phyloP scores from a whole-genome alignment of 495 filamentous ascomycete genomes.

The Sordaria brevicollis region DNA sequence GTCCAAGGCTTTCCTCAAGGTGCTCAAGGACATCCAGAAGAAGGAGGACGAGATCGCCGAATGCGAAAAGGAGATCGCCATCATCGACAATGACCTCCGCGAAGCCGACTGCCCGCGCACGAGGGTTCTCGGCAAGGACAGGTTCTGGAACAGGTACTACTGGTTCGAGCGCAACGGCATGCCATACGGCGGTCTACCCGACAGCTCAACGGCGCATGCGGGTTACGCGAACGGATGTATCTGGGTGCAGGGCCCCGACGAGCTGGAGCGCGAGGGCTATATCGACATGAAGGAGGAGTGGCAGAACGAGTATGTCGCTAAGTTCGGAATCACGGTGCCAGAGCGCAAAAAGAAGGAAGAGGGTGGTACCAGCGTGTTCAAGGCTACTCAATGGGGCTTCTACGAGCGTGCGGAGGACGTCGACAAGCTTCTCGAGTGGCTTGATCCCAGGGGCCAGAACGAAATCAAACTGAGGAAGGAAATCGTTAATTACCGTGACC shows the following conservation, averaged over 20 bases:
- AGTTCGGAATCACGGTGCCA: constrained; percentile 68
- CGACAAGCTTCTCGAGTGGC: constrained; percentile 73
- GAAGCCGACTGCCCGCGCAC: constrained; percentile 90
- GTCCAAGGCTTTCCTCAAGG: constrained; percentile 70
- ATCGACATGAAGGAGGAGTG: constrained; percentile 61
- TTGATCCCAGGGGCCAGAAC: constrained; percentile 73
- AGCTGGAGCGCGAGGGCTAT: constrained; percentile 71
- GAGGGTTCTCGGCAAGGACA: constrained; percentile 77
- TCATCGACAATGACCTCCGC: constrained; percentile 81
- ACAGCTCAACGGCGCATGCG: constrained; percentile 76
- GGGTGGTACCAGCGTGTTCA: constrained; percentile 65
- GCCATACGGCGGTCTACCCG: constrained; percentile 83
- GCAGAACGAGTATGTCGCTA: constrained; percentile 49
- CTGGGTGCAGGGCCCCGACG: constrained; percentile 93
- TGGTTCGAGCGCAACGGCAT: constrained; percentile 99
- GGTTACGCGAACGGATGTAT: constrained; percentile 88
- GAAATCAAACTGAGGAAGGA: constrained; percentile 82
- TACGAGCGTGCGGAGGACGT: constrained; percentile 69
- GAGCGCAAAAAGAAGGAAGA: constrained; percentile 84
- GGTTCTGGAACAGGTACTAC: constrained; percentile 97
- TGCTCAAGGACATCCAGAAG: constrained; percentile 78
- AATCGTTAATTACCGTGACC: constrained; percentile 62
- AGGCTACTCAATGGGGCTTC: constrained; percentile 81
- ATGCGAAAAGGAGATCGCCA: constrained; percentile 72
- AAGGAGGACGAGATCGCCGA: constrained; percentile 68